phyloP scores from a whole-genome alignment of 345 rosid genomes.

The Aquilaria sinensis region DNA sequence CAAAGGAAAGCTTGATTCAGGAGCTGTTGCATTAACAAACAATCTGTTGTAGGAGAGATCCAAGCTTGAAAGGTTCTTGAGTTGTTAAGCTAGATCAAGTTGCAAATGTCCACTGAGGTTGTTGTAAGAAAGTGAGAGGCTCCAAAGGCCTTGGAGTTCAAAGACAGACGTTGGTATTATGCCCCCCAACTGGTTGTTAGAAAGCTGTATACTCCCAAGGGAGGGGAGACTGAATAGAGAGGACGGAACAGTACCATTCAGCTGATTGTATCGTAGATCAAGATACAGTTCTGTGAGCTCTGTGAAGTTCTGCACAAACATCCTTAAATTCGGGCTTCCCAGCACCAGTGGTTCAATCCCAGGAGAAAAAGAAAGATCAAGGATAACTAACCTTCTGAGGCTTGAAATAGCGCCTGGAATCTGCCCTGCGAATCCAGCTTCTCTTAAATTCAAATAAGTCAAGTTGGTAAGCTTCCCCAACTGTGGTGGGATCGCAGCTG shows the following conservation, averaged over 20 bases:
- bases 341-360: slow-evolving; percentile 6
- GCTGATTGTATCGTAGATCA: slow-evolving; percentile 19
- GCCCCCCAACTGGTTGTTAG: slow-evolving; percentile 31
- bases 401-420: slow-evolving; percentile 15
- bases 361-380: slow-evolving; percentile 30
- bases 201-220: slow-evolving; percentile 7
- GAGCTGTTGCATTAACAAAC: slow-evolving; percentile 8
- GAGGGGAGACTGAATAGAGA: slow-evolving; percentile 18
- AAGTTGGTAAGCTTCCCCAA: too few species aligned
- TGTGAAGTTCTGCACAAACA: slow-evolving; percentile 19
- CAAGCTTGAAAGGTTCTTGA: slow-evolving; percentile 19
- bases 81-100: slow-evolving; percentile 12
- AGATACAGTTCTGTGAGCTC: slow-evolving; percentile 20
- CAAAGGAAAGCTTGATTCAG: slow-evolving; percentile 4
- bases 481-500: too few species aligned
- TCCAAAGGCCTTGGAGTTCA: slow-evolving; percentile 13
- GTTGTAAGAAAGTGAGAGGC: slow-evolving; percentile 37
- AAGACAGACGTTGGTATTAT: slow-evolving; percentile 13
- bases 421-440: too few species aligned
- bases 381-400: slow-evolving; percentile 29
- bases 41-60: slow-evolving; percentile 41
- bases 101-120: slow-evolving; percentile 29
- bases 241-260: slow-evolving; percentile 26
- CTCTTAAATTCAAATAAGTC: too few species aligned
- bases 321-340: slow-evolving; percentile 24